Evolutionary conservation across 1,284 basidiomycete species (phyloP), one percentile per base, ranked within the genome.

Genomic region (Ganoderma meredithae): DNA sequence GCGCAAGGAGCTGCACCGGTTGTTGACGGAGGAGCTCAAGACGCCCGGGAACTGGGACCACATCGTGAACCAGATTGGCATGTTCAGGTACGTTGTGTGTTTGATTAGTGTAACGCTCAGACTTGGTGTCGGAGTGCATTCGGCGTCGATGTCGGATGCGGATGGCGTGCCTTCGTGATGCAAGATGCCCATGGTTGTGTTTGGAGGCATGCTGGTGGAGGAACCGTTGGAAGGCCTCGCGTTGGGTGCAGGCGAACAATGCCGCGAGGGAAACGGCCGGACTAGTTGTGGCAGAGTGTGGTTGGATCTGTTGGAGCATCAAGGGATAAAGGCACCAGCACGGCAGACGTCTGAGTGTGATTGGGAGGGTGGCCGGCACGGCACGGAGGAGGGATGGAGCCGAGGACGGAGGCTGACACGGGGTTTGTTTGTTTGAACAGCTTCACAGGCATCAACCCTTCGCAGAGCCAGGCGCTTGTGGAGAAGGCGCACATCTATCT

Each of bases 31-130:
- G 72, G 90, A 95, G 81, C 83, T 95, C 76, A 88, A 95, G 82
- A 99, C 97, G 61, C 97, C 97, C 0, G 95, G 95, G 0, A 88
- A 86, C 72, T 99, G 97, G 97, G 87, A 90, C 25, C 96, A 99
- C 80, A 95, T 98, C 76, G 83, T 91, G 74, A 87, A 89, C 67
- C 95, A 97, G 84, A 97, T 97, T 79, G 95, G 95, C 68, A 95
- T 95, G 95, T 95, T 95, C 83, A 94, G 91, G 93, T 93, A 78
- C 72, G 89, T 77, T 77, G 25, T 62, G 60, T 44, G 22, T 17
- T 36, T 65, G 25, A 60, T 27, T 40, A 56, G 58, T 31, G 41
- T 47, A 43, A 44, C 56, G 31, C 58, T 49, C 22, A 31, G 55
- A 58, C 33, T 58, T 9, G 36, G 33, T 12, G 10, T 58, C 53